These are phyloP conservation scores for Ustilago xerochloae DNA, from an alignment of 1,284 basidiomycete genomes.

Conservation along the genomic window DNA sequence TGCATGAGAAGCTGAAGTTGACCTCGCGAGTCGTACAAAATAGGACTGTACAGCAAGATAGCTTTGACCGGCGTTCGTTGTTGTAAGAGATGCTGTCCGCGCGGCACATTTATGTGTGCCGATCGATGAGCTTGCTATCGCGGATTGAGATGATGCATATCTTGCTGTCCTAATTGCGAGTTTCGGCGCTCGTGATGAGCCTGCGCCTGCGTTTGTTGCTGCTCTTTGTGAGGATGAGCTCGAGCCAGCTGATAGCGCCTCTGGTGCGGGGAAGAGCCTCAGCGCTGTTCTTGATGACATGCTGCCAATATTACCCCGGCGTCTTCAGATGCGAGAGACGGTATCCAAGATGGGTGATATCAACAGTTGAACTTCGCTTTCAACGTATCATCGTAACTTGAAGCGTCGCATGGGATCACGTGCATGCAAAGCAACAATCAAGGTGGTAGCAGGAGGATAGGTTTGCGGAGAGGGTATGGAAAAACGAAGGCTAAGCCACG, in stretches of 20 bases:
- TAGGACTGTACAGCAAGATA: constrained; percentile 32
- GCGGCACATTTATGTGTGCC: no score
- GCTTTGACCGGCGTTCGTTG: constrained; percentile 2
- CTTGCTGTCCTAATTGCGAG: no score
- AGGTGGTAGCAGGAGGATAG: no score
- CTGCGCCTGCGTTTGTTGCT: not conserved
- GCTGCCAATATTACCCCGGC: not conserved
- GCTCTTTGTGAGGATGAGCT: not conserved
- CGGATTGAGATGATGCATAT: no score
- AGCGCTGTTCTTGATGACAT: constrained; percentile 15
- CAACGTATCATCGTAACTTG: not conserved
- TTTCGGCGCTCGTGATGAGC: no score
- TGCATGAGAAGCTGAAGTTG: not conserved
- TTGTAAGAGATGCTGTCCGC: no score
- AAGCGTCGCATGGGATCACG: not conserved
- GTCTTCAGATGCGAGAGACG: not conserved
- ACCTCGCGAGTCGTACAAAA: constrained; percentile 11
- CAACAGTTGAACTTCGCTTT: not conserved
- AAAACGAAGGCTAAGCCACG: not conserved
- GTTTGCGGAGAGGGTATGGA: not conserved
- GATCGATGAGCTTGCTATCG: no score
- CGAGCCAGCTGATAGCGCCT: not conserved
- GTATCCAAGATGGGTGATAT: not conserved
- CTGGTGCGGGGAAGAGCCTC: not conserved
- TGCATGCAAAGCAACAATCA: no score